Evolutionary conservation across 208 protist species (phyloP).

Genomic region (Crithidia expoeki): DNA sequence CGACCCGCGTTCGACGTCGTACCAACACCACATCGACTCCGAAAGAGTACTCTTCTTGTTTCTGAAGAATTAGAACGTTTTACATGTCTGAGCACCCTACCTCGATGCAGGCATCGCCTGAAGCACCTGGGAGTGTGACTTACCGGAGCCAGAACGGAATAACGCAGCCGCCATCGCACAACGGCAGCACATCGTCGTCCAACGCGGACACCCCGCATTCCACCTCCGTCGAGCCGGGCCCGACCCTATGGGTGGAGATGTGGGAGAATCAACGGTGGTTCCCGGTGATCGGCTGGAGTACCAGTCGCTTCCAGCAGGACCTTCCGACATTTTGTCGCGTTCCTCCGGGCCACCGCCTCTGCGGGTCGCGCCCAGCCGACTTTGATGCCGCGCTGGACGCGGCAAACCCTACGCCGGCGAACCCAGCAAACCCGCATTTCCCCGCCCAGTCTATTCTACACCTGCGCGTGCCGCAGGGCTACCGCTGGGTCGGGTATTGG

Average conservation of each 20-base stretch:
- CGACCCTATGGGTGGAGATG: conserved; percentile 46
- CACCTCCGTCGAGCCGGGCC: conserved; percentile 29
- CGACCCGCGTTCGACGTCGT: too few relatives aligned
- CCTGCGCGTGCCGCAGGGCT: conserved; percentile 37
- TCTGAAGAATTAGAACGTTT: neutral
- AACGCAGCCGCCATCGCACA: conserved; percentile 22
- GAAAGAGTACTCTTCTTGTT: too few relatives aligned
- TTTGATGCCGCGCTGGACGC: conserved; percentile 27
- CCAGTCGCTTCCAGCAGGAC: conserved; percentile 49
- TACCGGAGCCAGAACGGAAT: neutral
- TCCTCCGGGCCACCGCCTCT: conserved; percentile 14
- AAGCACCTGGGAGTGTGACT: neutral
- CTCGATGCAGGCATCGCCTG: neutral
- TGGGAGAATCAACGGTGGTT: conserved; percentile 75
- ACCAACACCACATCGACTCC: too few relatives aligned
- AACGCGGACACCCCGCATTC: conserved; percentile 26
- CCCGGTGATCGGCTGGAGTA: conserved; percentile 63
- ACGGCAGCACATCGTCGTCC: conserved; percentile 57
- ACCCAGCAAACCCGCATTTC: conserved; percentile 19
- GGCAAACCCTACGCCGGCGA: neutral
- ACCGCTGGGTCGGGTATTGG: conserved; percentile 62
- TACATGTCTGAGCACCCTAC: neutral
- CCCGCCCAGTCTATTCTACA: conserved; percentile 18
- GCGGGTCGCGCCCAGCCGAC: conserved; percentile 24
- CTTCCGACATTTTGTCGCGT: conserved; percentile 51